phyloP scores from a whole-genome alignment of 257 asterid species.

The Scutellaria baicalensis region DNA sequence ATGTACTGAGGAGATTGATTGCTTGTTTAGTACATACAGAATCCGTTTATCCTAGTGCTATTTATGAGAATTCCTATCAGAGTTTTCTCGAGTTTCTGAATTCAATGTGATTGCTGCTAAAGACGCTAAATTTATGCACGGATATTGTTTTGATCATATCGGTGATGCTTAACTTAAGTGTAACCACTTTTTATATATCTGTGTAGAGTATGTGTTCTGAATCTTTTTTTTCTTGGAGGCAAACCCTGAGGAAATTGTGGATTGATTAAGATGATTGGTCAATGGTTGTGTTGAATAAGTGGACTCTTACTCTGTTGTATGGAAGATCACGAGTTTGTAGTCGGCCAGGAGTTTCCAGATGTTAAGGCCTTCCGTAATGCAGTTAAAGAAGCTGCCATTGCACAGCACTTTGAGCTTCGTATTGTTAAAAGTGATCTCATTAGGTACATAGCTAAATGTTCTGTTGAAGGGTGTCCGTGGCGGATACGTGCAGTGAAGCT shows the following conservation, averaged over 20 bases:
- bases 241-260: not conserved
- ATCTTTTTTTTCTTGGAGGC: not conserved
- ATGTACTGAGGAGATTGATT: not conserved
- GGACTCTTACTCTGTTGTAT: constrained; percentile 18
- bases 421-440: constrained; percentile 63
- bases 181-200: not conserved
- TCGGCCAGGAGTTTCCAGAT: constrained; percentile 73
- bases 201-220: constrained; percentile 3
- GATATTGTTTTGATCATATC: not conserved
- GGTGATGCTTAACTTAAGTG: not conserved
- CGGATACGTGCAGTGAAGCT: constrained; percentile 80
- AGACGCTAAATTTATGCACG: not conserved
- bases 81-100: not conserved
- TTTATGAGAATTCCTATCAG: not conserved
- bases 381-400: constrained; percentile 72
- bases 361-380: constrained; percentile 70
- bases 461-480: constrained; percentile 78
- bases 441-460: constrained; percentile 72
- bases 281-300: constrained; percentile 9
- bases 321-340: constrained; percentile 44
- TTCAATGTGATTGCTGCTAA: not conserved
- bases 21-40: not conserved
- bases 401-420: constrained; percentile 76
- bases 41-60: not conserved
- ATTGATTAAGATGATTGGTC: constrained; percentile 9